These are phyloP conservation scores for Orychophragmus violaceus DNA, from an alignment of 345 rosid species.

Conservation along the genomic window DNA sequence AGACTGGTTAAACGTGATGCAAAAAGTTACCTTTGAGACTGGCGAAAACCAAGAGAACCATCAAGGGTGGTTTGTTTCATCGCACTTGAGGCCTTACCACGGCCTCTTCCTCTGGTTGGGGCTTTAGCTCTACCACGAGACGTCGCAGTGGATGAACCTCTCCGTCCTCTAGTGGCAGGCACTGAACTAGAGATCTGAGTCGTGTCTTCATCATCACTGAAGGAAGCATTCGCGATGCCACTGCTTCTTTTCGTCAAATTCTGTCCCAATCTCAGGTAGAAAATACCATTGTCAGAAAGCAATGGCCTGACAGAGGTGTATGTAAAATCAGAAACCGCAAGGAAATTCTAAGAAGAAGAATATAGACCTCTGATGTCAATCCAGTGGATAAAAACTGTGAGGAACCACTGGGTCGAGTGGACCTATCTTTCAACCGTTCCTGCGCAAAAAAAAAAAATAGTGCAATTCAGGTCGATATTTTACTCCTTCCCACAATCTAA, in stretches of 20 bases:
- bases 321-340: constrained; percentile 10
- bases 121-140: constrained; percentile 58
- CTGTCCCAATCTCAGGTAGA: constrained; percentile 35
- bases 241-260: constrained; percentile 42
- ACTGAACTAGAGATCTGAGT: constrained; percentile 42
- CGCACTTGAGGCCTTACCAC: constrained; percentile 60
- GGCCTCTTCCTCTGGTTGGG: constrained; percentile 84
- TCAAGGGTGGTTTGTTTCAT: constrained; percentile 92
- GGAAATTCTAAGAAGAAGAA: background rate
- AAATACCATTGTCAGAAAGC: constrained; percentile 17
- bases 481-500: background rate
- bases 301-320: constrained; percentile 6
- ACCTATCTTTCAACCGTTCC: constrained; percentile 87
- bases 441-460: constrained; percentile 27
- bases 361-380: constrained; percentile 54
- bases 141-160: constrained; percentile 42
- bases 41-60: constrained; percentile 59
- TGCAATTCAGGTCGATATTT: constrained; percentile 13
- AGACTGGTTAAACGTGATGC: background rate
- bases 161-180: constrained; percentile 52
- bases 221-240: constrained; percentile 56
- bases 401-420: constrained; percentile 52
- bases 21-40: constrained; percentile 59
- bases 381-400: constrained; percentile 44
- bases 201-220: constrained; percentile 91